Evolutionary conservation across 129 eudicot genomes (phyloP), one percentile per base, ranked within the genome.

Genomic region (Helichrysum umbraculigerum): DNA sequence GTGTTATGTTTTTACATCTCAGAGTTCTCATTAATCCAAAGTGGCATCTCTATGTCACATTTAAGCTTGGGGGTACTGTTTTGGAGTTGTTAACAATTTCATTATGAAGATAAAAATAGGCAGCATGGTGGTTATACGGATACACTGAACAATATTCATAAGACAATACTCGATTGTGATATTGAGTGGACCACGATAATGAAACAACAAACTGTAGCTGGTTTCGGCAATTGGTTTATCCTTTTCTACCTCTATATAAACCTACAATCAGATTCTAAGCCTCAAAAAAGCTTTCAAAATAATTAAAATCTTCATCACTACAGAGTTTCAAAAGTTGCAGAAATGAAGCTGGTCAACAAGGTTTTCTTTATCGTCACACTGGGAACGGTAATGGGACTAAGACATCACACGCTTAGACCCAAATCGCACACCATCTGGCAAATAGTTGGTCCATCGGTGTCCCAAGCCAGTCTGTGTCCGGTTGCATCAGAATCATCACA

Each of bases 331-430:
- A 17, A 59, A 16, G 9, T 28, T 35, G 2, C 2, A 37, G 3
- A 81, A 56, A 85, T 85, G 89, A 78, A 85, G 52, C 52, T 66
- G 12, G 65, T 77, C 32, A 70, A 61, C 58, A 82, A 82, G 39
- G 75, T 84, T 51, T 85, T 79, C 47, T 20, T 72, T 50, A 64
- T 82, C 28, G 47, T 79, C 52, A 79, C 80, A 20, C 22, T 82
- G 6, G 86, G 86, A 54, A 80, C 80, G 33, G 68, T 72, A 30
- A 75, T 85, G 30, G 79, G 81, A 34, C 57, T 82, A 34, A 61
- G 70, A 66, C 76, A 81, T 72, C 84, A 58, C 34, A 42, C 22
- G 29, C 15, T 39, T 54, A 33, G 77, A 61, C 58, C 78, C 77
- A 82, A 72, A 72, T 67, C 73, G 5, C 74, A 73, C 73, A 42